Conservation (phyloP, 257 asterid genomes). For the Gentiana dahurica region DNA sequence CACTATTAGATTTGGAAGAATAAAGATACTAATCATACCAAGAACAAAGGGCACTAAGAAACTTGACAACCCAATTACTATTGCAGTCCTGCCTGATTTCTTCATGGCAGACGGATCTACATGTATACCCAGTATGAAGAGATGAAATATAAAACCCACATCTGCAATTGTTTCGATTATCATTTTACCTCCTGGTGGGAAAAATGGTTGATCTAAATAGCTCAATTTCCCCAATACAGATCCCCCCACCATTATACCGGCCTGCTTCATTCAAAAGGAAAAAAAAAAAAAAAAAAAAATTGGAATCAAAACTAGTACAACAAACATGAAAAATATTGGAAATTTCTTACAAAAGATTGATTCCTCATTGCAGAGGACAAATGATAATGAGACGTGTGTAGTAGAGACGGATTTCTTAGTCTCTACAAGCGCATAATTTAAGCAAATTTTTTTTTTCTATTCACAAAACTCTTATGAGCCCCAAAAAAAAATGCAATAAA, state of each 20-base stretch:
- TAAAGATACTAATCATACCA: conserved; percentile 9
- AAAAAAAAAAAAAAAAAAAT: not conserved
- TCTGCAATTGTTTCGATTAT: conserved; percentile 39
- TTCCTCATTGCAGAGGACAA: no score
- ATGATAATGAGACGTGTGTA: no score
- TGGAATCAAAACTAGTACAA: not conserved
- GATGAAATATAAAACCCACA: conserved; percentile 42
- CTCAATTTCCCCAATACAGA: conserved; percentile 22
- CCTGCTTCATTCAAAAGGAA: conserved; percentile 22
- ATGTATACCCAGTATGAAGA: conserved; percentile 46
- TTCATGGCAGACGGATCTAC: conserved; percentile 28
- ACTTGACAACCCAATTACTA: conserved; percentile 29
- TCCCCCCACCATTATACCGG: conserved; percentile 41
- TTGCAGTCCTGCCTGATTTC: conserved; percentile 18
- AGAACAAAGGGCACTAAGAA: conserved; percentile 28
- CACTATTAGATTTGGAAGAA: conserved; percentile 3
- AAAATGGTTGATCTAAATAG: conserved; percentile 6
- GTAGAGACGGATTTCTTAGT: no score
- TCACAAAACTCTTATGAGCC: no score
- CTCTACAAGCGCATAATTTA: no score
- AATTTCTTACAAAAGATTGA: not conserved
- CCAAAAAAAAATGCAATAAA: not conserved
- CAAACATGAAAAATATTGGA: not conserved
- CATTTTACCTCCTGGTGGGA: conserved; percentile 36
- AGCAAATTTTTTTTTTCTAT: no score